These are phyloP conservation scores for Imleria badia DNA, from an alignment of 768 basidiomycete genomes.

Conservation along the genomic window DNA sequence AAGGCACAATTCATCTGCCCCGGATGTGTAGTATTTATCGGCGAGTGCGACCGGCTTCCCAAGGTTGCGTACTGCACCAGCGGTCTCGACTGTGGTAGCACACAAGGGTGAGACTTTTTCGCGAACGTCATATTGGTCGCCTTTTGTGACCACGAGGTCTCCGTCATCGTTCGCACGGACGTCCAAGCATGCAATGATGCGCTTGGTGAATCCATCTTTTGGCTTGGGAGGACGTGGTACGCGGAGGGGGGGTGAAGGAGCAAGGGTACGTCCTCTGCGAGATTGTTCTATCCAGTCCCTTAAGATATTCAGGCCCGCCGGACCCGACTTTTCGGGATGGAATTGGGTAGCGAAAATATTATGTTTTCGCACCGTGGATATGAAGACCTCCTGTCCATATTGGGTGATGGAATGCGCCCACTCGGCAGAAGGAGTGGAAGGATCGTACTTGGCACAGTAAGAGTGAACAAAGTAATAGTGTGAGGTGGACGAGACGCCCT, in stretches of 20 bases:
- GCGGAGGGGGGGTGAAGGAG: constrained; percentile 30
- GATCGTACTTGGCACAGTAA: constrained; percentile 77
- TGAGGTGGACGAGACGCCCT: constrained; percentile 50
- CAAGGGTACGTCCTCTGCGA: constrained; percentile 37
- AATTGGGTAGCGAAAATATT: constrained; percentile 95
- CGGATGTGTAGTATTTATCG: constrained; percentile 77
- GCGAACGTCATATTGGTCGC: constrained; percentile 98
- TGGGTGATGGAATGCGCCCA: constrained; percentile 89
- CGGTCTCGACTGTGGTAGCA: constrained; percentile 41
- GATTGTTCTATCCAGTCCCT: constrained; percentile 74
- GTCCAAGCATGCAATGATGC: constrained; percentile 96
- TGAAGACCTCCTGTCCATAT: constrained; percentile 91
- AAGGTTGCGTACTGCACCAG: constrained; percentile 89
- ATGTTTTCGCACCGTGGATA: constrained; percentile 76
- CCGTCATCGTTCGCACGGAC: constrained; percentile 95
- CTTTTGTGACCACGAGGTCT: constrained; percentile 98
- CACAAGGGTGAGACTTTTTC: constrained; percentile 54
- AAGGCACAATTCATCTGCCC: constrained; percentile 95
- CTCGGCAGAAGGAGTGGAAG: constrained; percentile 54
- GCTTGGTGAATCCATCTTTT: constrained; percentile 79
- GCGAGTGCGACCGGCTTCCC: constrained; percentile 96
- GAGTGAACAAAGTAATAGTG: constrained; percentile 99
- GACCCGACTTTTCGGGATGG: constrained; percentile 97
- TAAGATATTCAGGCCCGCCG: constrained; percentile 79
- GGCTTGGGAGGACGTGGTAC: constrained; percentile 39